Percentiles rank a stretch among this genome's conserved stretches.
Evolutionary conservation across 208 protist species (phyloP).

Genomic region (Phytomonas serpens): DNA sequence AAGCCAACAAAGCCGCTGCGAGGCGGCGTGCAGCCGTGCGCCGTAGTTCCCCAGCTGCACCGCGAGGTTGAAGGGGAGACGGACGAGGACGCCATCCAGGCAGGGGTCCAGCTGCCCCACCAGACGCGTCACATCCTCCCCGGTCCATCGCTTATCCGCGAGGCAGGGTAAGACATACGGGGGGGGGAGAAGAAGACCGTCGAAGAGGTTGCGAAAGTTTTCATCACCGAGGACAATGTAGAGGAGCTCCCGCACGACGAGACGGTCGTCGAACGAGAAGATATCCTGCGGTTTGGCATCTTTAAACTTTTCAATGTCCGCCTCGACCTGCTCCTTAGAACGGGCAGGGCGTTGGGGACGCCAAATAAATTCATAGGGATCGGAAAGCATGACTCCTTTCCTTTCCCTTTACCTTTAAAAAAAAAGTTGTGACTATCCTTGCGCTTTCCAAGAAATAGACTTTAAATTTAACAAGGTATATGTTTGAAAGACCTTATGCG

Average conservation of each 20-base stretch:
- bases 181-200: constrained; percentile 59
- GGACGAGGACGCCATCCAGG: constrained; percentile 41
- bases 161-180: constrained; percentile 27
- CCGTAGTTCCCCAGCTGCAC: constrained; percentile 52
- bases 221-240: constrained; percentile 42
- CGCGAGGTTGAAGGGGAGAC: constrained; percentile 63
- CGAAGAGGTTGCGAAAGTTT: constrained; percentile 41
- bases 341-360: constrained; percentile 27
- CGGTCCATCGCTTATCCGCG: constrained; percentile 29
- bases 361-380: constrained; percentile 49
- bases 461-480: background rate
- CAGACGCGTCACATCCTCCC: constrained; percentile 28
- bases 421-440: background rate
- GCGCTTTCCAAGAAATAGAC: constrained; percentile 4
- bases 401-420: background rate
- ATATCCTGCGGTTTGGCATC: background rate
- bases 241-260: constrained; percentile 47
- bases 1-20: constrained; percentile 57
- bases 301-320: constrained; percentile 1
- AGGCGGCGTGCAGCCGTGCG: constrained; percentile 54
- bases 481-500: background rate
- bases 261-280: constrained; percentile 49
- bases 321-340: constrained; percentile 19
- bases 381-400: background rate
- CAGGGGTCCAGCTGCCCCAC: constrained; percentile 29